Evolutionary conservation across 768 basidiomycete genomes (phyloP), one percentile per base, ranked within the genome.

Genomic region (Solioccasus polychromus): DNA sequence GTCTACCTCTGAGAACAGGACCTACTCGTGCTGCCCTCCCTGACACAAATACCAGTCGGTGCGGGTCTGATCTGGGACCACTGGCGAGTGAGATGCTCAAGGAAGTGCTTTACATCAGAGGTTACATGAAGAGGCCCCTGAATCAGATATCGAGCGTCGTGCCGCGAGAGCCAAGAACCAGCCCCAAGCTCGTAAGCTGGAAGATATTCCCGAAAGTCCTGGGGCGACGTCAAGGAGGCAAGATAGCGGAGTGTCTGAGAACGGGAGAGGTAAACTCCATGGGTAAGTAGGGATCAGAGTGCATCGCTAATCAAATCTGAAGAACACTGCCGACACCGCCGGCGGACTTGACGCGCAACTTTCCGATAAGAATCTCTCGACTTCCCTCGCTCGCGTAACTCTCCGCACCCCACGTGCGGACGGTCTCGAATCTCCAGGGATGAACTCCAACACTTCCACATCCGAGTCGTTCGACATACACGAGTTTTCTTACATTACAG

Each of bases 401-500:
- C 44, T 45, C 22, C 47, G 23, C 9, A 34, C 41, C 23, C 32
- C 43, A 37, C 51, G 26, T 5, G 10, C 42, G 18, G 34, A 39
- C 10, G 28, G 15, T 20, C 41, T 39, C 6, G 42, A 54, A 35
- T 58, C 53, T 8, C 61, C 52, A 2, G 44, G 41, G 26, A 38
- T 20, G 44, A 40, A 47, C 11, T 45, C 50, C 12, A 45, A 34
- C 26, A 51, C 51, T 11, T 31, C 50, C 22, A 38, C 48, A 23
- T 54, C 50, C 39, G 43, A 45, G 11, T 48, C 51, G 29, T 60
- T 54, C 15, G 62, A 67, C 38, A 32, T 64, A 47, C 50, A 59
- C 48, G 62, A 62, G 52, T 58, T 60, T 58, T 67, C 65, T 23
- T 60, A 64, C 37, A 24, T 62, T 26, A 64, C 62, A 10, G 63